Evolutionary conservation across 2,329 filamentous ascomycete species (phyloP), one percentile per base, ranked within the genome.

Genomic region (Bisporella sp.): DNA sequence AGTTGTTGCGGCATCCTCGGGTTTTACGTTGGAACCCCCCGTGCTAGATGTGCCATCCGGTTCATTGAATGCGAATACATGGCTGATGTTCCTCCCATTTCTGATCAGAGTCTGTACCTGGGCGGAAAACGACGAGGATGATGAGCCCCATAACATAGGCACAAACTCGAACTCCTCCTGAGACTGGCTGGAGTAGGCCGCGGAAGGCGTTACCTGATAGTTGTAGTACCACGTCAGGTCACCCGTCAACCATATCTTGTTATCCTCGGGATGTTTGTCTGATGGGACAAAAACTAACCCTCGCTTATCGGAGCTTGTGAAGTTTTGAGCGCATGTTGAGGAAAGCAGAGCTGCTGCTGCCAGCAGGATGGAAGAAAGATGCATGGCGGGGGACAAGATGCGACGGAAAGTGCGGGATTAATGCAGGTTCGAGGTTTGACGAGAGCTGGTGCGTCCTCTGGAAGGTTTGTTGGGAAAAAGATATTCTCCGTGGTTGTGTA

Each of bases 211-310:
- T 21, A 73, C 62, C 30, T 70, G 68, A 67, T 91, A 93, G 71
- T 91, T 92, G 76, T 92, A 93, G 73, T 93, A 93, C 88, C 88
- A 93, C 3, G 81, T 85, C 49, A 92, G 68, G 41, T 81, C 77
- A 13, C 77, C 79, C 37, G 72, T 73, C 8, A 73, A 69, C 84
- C 86, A 91, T 59, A 85, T 73, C 44, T 73, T 64, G 68, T 89
- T 80, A 68, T 92, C 87, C 12, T 71, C 52, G 1, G 79, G 73
- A 50, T 74, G 69, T 1, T 76, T 64, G 5, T 68, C 55, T 52
- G 81, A 78, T 5, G 79, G 75, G 13, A 87, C 78, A 66, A 83
- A 87, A 61, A 82, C 77, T 47, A 93, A 82, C 31, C 87, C 87
- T 58, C 88, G 85, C 67, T 91, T 91, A 5, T 76, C 74, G 32